Conservation (phyloP, 139 green algal species). For the Chlamydomonas schloesseri region DNA sequence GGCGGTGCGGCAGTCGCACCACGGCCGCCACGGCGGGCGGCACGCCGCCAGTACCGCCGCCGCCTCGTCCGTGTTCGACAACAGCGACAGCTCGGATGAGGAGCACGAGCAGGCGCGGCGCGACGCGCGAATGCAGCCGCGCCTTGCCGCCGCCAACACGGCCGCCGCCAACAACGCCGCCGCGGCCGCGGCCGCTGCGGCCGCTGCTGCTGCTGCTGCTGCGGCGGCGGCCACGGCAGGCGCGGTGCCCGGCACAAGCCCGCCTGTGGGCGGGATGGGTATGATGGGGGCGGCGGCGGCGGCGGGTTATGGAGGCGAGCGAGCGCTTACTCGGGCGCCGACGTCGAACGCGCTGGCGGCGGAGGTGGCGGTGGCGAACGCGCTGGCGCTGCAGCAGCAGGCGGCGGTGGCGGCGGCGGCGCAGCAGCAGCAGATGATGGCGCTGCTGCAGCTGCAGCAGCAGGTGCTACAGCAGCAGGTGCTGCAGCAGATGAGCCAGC, state of each 20-base stretch:
- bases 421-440: neutral
- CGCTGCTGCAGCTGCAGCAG: neutral
- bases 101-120: neutral
- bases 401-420: neutral
- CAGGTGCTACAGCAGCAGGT: slow-evolving; percentile 3
- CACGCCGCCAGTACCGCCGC: neutral
- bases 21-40: neutral
- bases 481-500: neutral
- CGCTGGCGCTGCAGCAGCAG: neutral
- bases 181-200: neutral
- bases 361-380: neutral
- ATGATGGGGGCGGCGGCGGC: no score
- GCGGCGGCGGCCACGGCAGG: neutral
- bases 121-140: slow-evolving; percentile 17
- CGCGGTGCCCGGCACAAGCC: no score
- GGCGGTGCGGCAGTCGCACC: neutral
- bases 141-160: neutral
- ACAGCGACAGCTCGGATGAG: neutral
- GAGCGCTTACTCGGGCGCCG: neutral
- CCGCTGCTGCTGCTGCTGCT: neutral
- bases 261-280: neutral
- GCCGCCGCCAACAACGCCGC: neutral
- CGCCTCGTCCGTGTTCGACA: neutral
- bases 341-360: neutral
- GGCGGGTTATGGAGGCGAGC: no score